Evolutionary conservation across 208 protist genomes (phyloP).

Genomic region (Leishmania major): DNA sequence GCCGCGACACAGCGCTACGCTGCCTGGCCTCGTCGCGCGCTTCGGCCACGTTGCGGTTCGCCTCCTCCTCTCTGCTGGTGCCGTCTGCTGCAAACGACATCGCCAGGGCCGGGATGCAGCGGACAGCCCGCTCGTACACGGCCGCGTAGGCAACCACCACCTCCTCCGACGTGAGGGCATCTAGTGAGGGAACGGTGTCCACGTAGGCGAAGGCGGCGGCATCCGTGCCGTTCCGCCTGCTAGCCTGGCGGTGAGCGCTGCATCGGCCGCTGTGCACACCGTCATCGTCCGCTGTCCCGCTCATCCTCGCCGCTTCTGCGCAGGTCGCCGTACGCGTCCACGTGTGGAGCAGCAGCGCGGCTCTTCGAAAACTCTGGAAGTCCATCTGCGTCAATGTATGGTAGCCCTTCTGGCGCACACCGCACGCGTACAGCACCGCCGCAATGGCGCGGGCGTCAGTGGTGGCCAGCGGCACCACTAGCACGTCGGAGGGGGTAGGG

Average conservation of each 20-base stretch:
- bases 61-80: neutral
- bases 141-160: constrained; percentile 43
- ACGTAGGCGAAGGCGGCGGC: constrained; percentile 23
- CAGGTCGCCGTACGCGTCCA: constrained; percentile 31
- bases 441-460: constrained; percentile 54
- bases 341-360: constrained; percentile 58
- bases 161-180: constrained; percentile 41
- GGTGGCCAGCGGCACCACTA: constrained; percentile 28
- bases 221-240: neutral
- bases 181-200: constrained; percentile 40
- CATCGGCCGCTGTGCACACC: neutral
- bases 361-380: constrained; percentile 64
- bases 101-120: constrained; percentile 33
- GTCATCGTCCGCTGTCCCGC: constrained; percentile 4
- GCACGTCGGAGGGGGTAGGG: neutral
- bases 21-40: neutral
- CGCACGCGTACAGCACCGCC: constrained; percentile 50
- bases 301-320: neutral
- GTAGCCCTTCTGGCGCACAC: constrained; percentile 56
- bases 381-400: constrained; percentile 47
- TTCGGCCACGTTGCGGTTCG: neutral
- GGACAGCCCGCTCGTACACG: constrained; percentile 28
- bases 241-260: neutral
- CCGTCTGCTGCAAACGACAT: neutral
- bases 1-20: neutral